These are phyloP conservation scores for Pseudodiploospora longispora DNA, from an alignment of 2,329 filamentous ascomycete genomes.

Conservation along the genomic window DNA sequence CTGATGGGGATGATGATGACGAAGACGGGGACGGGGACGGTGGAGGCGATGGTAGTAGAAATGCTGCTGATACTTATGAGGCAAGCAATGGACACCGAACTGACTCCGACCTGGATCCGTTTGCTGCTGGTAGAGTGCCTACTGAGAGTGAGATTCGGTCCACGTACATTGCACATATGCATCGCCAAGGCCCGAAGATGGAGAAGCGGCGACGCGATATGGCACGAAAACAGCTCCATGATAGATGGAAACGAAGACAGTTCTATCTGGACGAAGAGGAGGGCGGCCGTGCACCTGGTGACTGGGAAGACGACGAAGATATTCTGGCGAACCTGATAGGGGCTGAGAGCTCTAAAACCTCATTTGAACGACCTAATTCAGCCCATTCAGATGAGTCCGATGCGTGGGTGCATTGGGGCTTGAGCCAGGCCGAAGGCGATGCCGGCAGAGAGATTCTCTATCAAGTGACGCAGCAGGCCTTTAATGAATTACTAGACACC, in stretches of 20 bases:
- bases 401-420: slow-evolving; percentile 69
- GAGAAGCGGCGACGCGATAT: slow-evolving; percentile 33
- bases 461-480: slow-evolving; percentile 79
- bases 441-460: slow-evolving; percentile 84
- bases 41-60: slow-evolving; percentile 15
- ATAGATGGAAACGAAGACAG: slow-evolving; percentile 67
- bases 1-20: slow-evolving; percentile 15
- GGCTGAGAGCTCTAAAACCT: slow-evolving; percentile 36
- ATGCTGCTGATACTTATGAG: slow-evolving; percentile 14
- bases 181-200: slow-evolving; percentile 27
- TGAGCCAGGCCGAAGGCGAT: slow-evolving; percentile 73
- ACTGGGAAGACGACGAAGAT: slow-evolving; percentile 55
- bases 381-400: slow-evolving; percentile 56
- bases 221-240: slow-evolving; percentile 49
- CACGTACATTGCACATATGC: slow-evolving; percentile 26
- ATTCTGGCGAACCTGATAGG: slow-evolving; percentile 30
- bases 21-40: slow-evolving; percentile 15
- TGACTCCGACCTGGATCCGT: slow-evolving; percentile 13
- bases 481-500: slow-evolving; percentile 84
- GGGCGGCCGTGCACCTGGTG: slow-evolving; percentile 55
- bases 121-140: slow-evolving; percentile 14
- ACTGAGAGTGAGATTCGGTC: slow-evolving; percentile 35
- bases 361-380: slow-evolving; percentile 21
- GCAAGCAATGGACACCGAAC: not conserved
- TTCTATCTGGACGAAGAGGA: slow-evolving; percentile 87